These are phyloP conservation scores for Cymbopogon flexuosus DNA, from an alignment of 202 grass and related monocot genomes.

Conservation along the genomic window DNA sequence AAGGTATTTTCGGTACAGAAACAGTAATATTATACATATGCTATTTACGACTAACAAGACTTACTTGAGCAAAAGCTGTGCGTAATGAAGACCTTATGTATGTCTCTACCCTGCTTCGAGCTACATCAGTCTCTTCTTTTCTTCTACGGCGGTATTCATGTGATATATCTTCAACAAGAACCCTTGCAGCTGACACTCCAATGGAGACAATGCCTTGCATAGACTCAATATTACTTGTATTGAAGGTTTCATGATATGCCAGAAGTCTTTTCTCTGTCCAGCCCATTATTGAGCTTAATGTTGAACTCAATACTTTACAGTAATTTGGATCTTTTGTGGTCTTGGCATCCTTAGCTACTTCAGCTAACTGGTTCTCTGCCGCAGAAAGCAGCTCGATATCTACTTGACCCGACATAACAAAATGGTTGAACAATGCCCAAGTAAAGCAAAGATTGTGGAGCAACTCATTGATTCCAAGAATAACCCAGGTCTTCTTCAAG, in stretches of 20 bases:
- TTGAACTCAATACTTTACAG: constrained; percentile 83
- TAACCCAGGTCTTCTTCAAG: constrained; percentile 92
- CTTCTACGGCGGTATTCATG: constrained; percentile 73
- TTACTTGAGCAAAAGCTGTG: constrained; percentile 93
- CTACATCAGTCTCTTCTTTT: constrained; percentile 75
- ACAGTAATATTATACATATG: neutral
- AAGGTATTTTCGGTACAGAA: neutral
- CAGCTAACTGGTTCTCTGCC: constrained; percentile 69
- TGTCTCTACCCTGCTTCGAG: constrained; percentile 69
- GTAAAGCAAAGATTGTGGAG: constrained; percentile 97
- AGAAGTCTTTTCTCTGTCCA: constrained; percentile 93
- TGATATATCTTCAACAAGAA: constrained; percentile 92
- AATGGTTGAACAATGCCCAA: constrained; percentile 89
- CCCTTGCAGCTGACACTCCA: constrained; percentile 73
- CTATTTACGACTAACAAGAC: constrained; percentile 9
- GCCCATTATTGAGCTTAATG: constrained; percentile 83
- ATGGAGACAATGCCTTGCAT: constrained; percentile 93
- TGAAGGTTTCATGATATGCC: constrained; percentile 94
- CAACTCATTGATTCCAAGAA: constrained; percentile 78
- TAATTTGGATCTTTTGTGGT: constrained; percentile 84
- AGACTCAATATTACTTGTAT: constrained; percentile 74
- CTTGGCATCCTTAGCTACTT: constrained; percentile 94
- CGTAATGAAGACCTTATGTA: constrained; percentile 86
- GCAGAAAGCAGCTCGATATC: constrained; percentile 83
- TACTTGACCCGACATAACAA: constrained; percentile 62